Evolutionary conservation across 1,284 basidiomycete species (phyloP), one percentile per base, ranked within the genome.

Genomic region (Rhodotorula sp.): DNA sequence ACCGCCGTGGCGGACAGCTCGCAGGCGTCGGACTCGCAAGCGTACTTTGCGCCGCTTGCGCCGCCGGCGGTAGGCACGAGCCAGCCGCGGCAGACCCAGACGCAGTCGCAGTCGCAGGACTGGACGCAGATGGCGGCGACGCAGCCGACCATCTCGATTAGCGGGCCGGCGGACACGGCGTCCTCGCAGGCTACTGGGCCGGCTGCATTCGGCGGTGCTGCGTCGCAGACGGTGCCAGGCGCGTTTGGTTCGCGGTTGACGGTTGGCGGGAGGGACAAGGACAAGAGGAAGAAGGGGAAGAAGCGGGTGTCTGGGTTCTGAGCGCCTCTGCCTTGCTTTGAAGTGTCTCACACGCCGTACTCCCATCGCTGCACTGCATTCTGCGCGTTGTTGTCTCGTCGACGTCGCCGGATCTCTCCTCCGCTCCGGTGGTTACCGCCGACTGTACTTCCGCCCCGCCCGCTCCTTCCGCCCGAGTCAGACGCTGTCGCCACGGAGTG

Each of bases 261-360:
- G 36, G 53, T 55, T 32, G 62, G 46, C 0, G 34, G 34, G 19
- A 77, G 69, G 25, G 89, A 65, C 60, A 65, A 64, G 62, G 71
- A 71, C 56, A 61, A 86, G 81, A 89, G 87, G 78, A 74, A 87
- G 78, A 74, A 80, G 61, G 80, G 75, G n/a, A 91, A 89, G 84
- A 91, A 89, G 81, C 84, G 90, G 44, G 64, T 90, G 56, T 89
- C 89, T 19, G 91, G 91, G 1, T 92, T 92, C 80, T 92, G 32
- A 34, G 1, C 13, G 3, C 19, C 2, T 6, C 27, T 29, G 5
- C 4, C 44, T 19, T 19, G 44, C 48, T 3, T 51, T 22, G n/a
- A 29, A 51, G 50, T n/a, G 29, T 17, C 50, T 50, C n/a, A n/a
- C 22, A 51, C 50, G 1, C 12, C n/a, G n/a, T 3, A 10, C 50